Percentiles rank a stretch among this genome's conserved stretches.
These are phyloP conservation scores for Salix udensis DNA, from an alignment of 345 rosid genomes.

Conservation along the genomic window DNA sequence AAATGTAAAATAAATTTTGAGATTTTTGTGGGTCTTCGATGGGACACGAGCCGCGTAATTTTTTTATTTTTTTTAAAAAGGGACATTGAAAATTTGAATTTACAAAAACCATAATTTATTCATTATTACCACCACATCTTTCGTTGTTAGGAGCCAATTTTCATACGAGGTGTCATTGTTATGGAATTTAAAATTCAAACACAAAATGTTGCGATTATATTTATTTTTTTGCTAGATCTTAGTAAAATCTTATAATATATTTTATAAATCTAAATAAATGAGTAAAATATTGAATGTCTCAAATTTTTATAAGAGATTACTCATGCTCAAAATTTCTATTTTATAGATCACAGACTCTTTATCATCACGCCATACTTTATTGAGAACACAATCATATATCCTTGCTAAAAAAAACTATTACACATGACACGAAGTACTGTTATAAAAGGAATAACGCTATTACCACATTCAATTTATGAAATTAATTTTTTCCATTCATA, in stretches of 20 bases:
- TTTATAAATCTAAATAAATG: rapidly evolving
- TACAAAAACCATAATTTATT: not conserved
- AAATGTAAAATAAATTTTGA: not conserved
- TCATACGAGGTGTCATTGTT: not conserved
- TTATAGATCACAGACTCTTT: no score
- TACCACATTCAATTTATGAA: no score
- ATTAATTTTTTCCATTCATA: no score
- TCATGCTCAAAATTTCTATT: no score
- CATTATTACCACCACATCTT: not conserved
- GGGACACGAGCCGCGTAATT: not conserved
- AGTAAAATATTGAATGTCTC: no score
- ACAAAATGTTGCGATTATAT: no score
- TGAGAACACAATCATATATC: no score
- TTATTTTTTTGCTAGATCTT: no score
- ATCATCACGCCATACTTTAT: rapidly evolving
- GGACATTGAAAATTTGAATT: not conserved
- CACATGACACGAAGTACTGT: no score
- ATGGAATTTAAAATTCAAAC: not conserved
- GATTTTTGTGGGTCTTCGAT: not conserved
- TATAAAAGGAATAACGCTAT: no score
- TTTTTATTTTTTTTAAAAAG: not conserved
- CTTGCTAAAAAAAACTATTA: no score
- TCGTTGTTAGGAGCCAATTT: not conserved
- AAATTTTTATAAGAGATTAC: rapidly evolving
- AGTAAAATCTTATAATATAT: no score